phyloP scores from a whole-genome alignment of 331 rosid genomes.

The Spiraea crenata region DNA sequence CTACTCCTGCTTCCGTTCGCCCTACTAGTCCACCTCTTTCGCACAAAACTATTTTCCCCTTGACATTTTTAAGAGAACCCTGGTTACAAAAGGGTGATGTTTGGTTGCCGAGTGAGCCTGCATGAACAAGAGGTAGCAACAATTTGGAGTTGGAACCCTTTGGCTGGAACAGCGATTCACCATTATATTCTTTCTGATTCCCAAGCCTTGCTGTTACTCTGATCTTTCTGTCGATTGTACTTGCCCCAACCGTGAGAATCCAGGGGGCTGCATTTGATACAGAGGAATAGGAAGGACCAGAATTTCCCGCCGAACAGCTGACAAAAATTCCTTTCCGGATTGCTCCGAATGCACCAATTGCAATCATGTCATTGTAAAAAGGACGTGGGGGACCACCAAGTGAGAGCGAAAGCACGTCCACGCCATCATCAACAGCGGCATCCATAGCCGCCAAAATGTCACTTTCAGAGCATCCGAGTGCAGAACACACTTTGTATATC shows the following conservation, averaged over 20 bases:
- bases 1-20: constrained; percentile 37
- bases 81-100: constrained; percentile 27
- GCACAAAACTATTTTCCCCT: constrained; percentile 62
- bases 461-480: constrained; percentile 27
- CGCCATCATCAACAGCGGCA: constrained; percentile 51
- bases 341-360: constrained; percentile 62
- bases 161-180: constrained; percentile 57
- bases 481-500: constrained; percentile 52
- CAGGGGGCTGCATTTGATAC: constrained; percentile 68
- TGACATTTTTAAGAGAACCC: constrained; percentile 22
- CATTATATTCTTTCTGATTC: constrained; percentile 31
- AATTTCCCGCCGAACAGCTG: constrained; percentile 59
- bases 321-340: constrained; percentile 60
- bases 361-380: constrained; percentile 37
- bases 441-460: constrained; percentile 47
- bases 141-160: constrained; percentile 19
- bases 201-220: constrained; percentile 15
- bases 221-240: constrained; percentile 58
- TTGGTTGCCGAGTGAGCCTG: constrained; percentile 36
- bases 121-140: constrained; percentile 48
- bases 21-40: constrained; percentile 29
- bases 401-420: constrained; percentile 69
- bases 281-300: constrained; percentile 36
- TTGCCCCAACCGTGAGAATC: constrained; percentile 77
- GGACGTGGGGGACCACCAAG: constrained; percentile 31